Conservation (phyloP, 257 asterid genomes). For the Nicotiana tabacum region DNA sequence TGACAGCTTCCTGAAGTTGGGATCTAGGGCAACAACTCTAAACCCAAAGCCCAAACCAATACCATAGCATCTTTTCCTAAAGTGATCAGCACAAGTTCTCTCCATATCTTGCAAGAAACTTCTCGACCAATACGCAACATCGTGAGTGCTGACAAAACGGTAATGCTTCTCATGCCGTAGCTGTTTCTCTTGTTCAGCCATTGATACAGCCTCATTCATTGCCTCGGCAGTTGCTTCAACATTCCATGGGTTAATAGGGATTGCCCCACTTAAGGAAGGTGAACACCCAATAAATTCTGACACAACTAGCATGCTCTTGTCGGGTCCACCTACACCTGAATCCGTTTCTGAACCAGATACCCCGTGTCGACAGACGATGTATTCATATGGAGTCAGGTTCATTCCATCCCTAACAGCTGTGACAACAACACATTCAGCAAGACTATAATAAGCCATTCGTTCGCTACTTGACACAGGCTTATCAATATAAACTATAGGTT, state of each 20-base stretch:
- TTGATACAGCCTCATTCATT: slow-evolving; percentile 64
- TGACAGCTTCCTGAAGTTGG: slow-evolving; percentile 66
- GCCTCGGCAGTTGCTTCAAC: slow-evolving; percentile 74
- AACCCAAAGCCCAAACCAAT: slow-evolving; percentile 83
- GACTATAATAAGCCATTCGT: slow-evolving; percentile 77
- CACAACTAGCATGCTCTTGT: slow-evolving; percentile 83
- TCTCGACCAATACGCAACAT: slow-evolving; percentile 73
- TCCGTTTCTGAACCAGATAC: slow-evolving; percentile 42
- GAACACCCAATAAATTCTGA: slow-evolving; percentile 95
- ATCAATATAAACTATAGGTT: slow-evolving; percentile 56
- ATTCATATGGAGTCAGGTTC: slow-evolving; percentile 89
- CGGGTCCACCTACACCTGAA: slow-evolving; percentile 52
- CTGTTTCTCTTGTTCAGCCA: slow-evolving; percentile 66
- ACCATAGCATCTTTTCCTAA: slow-evolving; percentile 70
- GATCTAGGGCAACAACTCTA: slow-evolving; percentile 75
- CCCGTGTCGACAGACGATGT: slow-evolving; percentile 81
- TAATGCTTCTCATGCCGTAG: slow-evolving; percentile 79
- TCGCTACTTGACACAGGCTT: slow-evolving; percentile 62
- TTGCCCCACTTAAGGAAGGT: slow-evolving; percentile 85
- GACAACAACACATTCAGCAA: slow-evolving; percentile 90
- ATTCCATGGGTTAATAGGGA: slow-evolving; percentile 80
- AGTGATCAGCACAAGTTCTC: slow-evolving; percentile 76
- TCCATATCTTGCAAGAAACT: slow-evolving; percentile 92
- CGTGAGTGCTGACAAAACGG: slow-evolving; percentile 68
- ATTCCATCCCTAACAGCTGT: slow-evolving; percentile 93